A percentile compares a stretch with the other conserved stretches of the same genome.
These are phyloP conservation scores for Fagopyrum tataricum DNA, from an alignment of 148 eudicot genomes.

Conservation along the genomic window DNA sequence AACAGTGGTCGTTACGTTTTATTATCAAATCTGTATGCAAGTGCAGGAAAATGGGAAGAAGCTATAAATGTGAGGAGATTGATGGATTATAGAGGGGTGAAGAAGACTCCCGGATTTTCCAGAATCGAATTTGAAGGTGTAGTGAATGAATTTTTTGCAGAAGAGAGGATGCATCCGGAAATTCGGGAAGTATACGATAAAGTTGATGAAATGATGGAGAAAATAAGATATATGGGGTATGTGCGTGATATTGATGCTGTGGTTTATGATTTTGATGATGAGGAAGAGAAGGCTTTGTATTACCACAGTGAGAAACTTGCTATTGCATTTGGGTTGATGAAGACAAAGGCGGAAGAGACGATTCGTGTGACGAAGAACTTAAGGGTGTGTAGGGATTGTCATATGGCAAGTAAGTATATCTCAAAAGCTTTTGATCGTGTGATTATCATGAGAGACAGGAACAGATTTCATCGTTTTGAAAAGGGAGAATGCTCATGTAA, in stretches of 20 bases:
- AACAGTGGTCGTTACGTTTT: conserved; percentile 45
- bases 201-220: conserved; percentile 41
- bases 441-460: conserved; percentile 66
- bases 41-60: conserved; percentile 45
- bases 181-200: conserved; percentile 26
- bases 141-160: conserved; percentile 48
- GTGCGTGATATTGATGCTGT: conserved; percentile 33
- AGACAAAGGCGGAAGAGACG: conserved; percentile 45
- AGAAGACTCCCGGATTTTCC: conserved; percentile 47
- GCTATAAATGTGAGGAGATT: conserved; percentile 42
- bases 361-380: conserved; percentile 57
- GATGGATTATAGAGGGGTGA: conserved; percentile 44
- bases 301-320: conserved; percentile 83
- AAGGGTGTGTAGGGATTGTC: conserved; percentile 71
- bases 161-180: conserved; percentile 44
- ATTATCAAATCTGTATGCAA: conserved; percentile 57
- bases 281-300: conserved; percentile 46
- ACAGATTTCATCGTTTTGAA: conserved; percentile 62
- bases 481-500: conserved; percentile 69
- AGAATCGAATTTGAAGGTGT: conserved; percentile 37
- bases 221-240: conserved; percentile 42
- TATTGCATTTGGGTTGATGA: conserved; percentile 59
- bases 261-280: conserved; percentile 41
- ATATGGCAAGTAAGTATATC: conserved; percentile 58
- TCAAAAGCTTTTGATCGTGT: conserved; percentile 53